These are phyloP conservation scores for Capronia coronata DNA, from an alignment of 2,329 filamentous ascomycete species.

Conservation along the genomic window DNA sequence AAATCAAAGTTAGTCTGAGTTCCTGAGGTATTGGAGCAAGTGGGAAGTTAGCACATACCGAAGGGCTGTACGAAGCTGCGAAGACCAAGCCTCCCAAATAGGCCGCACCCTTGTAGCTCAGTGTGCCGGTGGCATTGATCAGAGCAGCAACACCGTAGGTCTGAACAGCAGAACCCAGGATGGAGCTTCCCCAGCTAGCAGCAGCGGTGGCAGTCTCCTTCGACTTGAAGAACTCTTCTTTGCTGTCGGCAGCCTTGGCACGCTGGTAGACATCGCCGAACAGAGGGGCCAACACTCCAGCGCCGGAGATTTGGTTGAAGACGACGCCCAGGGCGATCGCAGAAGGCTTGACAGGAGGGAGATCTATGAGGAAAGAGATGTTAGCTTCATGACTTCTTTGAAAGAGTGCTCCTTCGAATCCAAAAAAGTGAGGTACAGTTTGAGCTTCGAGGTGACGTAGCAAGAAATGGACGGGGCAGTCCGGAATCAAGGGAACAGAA, in stretches of 20 bases:
- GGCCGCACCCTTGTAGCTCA: conserved; percentile 94
- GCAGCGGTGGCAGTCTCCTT: conserved; percentile 86
- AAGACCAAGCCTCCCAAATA: conserved; percentile 91
- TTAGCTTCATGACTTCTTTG: conserved; percentile 9
- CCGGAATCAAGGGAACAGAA: conserved; percentile 17
- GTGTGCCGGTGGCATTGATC: conserved; percentile 88
- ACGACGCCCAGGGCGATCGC: conserved; percentile 92
- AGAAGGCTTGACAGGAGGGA: conserved; percentile 88
- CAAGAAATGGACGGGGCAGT: background rate
- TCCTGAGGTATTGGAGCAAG: background rate
- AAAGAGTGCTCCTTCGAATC: background rate
- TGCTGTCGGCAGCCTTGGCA: conserved; percentile 83
- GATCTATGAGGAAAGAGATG: conserved; percentile 43
- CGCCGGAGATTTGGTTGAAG: conserved; percentile 90
- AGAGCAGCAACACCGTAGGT: conserved; percentile 83
- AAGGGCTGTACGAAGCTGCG: conserved; percentile 76
- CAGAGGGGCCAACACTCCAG: conserved; percentile 78
- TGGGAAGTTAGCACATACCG: conserved; percentile 31
- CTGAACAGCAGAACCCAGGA: conserved; percentile 82
- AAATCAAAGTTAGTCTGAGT: background rate
- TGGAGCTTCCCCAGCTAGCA: conserved; percentile 81
- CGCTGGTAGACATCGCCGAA: conserved; percentile 94
- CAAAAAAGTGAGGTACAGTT: conserved; percentile 1
- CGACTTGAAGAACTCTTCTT: conserved; percentile 92
- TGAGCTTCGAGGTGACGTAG: conserved; percentile 18